Evolutionary conservation across 768 basidiomycete genomes (phyloP), one percentile per base, ranked within the genome.

Genomic region (Agaricus sinodeliciosus): DNA sequence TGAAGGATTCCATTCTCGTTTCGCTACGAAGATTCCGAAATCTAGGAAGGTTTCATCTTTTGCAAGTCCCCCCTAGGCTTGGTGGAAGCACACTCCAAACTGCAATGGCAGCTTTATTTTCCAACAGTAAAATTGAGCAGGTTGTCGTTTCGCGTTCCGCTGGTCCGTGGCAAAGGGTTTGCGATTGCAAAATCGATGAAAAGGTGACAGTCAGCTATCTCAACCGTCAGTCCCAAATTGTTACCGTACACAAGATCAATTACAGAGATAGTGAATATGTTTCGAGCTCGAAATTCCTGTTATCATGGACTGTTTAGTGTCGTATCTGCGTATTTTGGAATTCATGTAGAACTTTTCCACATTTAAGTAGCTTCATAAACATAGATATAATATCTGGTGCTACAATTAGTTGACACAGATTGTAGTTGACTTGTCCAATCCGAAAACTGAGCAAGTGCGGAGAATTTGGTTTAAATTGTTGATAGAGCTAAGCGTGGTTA

Each of bases 241-340:
- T 37, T 11, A 26, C 19, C 16, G 34, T 42, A 9, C 49, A 43
- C 18, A 28, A 35, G 9, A 43, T 34, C 13, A 22, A 35, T 19
- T 50, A 50, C 34, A 9, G 18, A 9, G 15, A 31, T 9, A 31
- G 19, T 11, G 49, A 18, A 12, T 19, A 18, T 16, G 18, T 50
- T 8, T 50, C 49, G 18, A 50, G 28, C 12, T 31, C 40, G 15
- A 50, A 40, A 12, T 35, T 43, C 8, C 28, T 43, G 12, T 3
- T 42, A 19, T 6, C 26, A 11, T 19, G 12, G 6, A 2, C 31
- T 5, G 11, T 16, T 7, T 16, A 36, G 27, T n/a, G 5, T 19
- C 11, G 11, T 16, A 1, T 22, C 18, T 12, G 13, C 7, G 42
- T 63, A 55, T 69, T 62, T 45, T 65, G 69, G 61, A 11, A 3